Evolutionary conservation across 352 stramenopile species (phyloP).

Genomic region (Phytopythium mirpurense): DNA sequence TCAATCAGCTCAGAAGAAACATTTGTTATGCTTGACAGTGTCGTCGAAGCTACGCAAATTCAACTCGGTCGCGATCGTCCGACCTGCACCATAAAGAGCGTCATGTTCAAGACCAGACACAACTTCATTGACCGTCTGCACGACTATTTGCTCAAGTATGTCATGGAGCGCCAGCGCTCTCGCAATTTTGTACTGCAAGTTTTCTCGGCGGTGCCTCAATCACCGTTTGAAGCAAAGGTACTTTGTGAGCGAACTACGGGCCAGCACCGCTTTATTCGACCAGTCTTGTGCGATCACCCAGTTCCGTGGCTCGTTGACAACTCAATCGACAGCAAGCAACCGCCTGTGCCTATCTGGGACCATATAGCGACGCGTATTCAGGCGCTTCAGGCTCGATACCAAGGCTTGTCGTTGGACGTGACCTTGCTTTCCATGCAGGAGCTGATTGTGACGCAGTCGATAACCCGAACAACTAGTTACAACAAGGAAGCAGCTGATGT

Average conservation of each 20-base stretch:
- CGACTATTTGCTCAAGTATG: not conserved
- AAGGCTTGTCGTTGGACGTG: constrained; percentile 22
- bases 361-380: constrained; percentile 20
- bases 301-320: constrained; percentile 16
- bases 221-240: not conserved
- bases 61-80: not conserved
- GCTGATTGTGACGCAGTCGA: constrained; percentile 4
- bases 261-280: not conserved
- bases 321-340: constrained; percentile 5
- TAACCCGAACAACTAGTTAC: constrained; percentile 5
- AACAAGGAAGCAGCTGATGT: constrained; percentile 19
- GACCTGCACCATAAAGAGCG: not conserved
- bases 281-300: constrained; percentile 21
- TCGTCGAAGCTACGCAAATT: constrained; percentile 6
- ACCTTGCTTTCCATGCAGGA: constrained; percentile 15
- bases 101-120: not conserved
- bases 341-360: constrained; percentile 20
- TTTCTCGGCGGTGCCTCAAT: not conserved
- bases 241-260: constrained; percentile 2
- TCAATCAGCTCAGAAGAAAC: constrained; percentile 16
- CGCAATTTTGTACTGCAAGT: not conserved
- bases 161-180: not conserved
- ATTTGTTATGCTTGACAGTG: constrained; percentile 33
- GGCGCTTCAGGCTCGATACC: constrained; percentile 14
- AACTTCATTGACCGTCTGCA: not conserved